Evolutionary conservation across 768 basidiomycete genomes (phyloP), one percentile per base, ranked within the genome.

Genomic region (Calocybe gangraenosa): DNA sequence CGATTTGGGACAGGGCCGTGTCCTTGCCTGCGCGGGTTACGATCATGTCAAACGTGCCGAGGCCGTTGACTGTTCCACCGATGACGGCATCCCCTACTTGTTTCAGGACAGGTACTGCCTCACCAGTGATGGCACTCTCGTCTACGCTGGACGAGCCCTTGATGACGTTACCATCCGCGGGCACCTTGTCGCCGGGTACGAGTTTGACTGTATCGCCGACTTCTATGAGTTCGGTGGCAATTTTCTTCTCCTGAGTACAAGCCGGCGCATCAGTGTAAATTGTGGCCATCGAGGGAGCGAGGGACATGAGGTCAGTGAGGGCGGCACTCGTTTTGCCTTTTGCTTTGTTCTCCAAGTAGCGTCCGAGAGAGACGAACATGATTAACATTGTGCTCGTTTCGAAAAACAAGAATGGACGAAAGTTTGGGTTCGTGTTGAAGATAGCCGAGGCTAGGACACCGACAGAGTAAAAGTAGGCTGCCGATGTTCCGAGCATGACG

Each of bases 371-470:
- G 56, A 98, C 87, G 63, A 99, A 98, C 70, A 86, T 89, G 75
- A 99, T 85, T 50, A 99, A 72, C 96, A 97, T 98, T 15, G 96
- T 96, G 58, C 92, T 96, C 1, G 96, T 98, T 67, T 99, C 96
- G 69, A 98, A 98, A 68, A 98, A 98, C 36, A 92, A 77, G 61
- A 86, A 78, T 1, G 96, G 95, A 15, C 79, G 84, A 60, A 76
- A 90, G 34, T 74, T 74, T 0, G 84, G 75, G 8, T 84, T 78
- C 3, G 72, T 64, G 57, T 82, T 81, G 64, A 84, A 75, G 3
- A 74, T 61, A 5, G 90, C 86, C 40, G 69, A 68, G 49, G 89
- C 35, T 71, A 99, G 75, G 37, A 76, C 66, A 49, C 79, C 65
- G 19, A 92, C 49, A 0, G 95, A 98, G 66, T 98, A 99, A 54